These are phyloP conservation scores for Saccharomycopsis schoenii DNA, from an alignment of 805 yeast species.

Conservation along the genomic window DNA sequence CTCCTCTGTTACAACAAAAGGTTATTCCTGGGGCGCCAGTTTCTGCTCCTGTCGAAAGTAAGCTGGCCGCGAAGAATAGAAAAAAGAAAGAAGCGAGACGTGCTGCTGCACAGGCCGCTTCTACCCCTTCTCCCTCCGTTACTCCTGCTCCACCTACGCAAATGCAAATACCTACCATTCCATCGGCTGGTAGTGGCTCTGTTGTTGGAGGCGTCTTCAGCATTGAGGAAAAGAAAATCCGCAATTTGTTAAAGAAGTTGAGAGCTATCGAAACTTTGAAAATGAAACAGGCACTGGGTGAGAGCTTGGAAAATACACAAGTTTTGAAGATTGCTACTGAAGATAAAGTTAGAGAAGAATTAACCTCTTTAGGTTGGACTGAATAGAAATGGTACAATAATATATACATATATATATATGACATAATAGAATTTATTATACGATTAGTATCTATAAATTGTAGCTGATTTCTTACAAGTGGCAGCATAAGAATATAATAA, in stretches of 20 bases:
- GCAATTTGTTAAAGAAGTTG: constrained; percentile 83
- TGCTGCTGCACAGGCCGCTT: constrained; percentile 17
- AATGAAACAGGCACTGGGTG: constrained; percentile 74
- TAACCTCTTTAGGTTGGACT: constrained; percentile 66
- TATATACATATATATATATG: background rate
- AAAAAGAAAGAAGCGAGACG: constrained; percentile 64
- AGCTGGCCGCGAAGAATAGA: constrained; percentile 61
- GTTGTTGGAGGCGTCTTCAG: constrained; percentile 56
- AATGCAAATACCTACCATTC: constrained; percentile 19
- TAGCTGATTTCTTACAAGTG: too few species aligned
- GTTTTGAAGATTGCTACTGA: constrained; percentile 83
- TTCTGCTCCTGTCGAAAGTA: constrained; percentile 37
- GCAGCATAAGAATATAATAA: too few species aligned
- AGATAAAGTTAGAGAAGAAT: constrained; percentile 64
- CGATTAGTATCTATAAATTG: background rate
- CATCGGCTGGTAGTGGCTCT: constrained; percentile 26
- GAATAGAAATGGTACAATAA: constrained; percentile 23
- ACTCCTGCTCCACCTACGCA: constrained; percentile 9
- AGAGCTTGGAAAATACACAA: constrained; percentile 87
- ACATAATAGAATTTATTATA: background rate
- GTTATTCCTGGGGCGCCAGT: constrained; percentile 51
- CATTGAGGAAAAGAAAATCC: constrained; percentile 84
- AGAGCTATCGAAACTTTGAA: constrained; percentile 92
- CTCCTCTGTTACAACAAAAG: constrained; percentile 26
- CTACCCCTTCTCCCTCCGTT: constrained; percentile 8